These are phyloP conservation scores for Umbelopsis sp. DNA, from an alignment of 371 early-diverging fungal species.

Conservation along the genomic window DNA sequence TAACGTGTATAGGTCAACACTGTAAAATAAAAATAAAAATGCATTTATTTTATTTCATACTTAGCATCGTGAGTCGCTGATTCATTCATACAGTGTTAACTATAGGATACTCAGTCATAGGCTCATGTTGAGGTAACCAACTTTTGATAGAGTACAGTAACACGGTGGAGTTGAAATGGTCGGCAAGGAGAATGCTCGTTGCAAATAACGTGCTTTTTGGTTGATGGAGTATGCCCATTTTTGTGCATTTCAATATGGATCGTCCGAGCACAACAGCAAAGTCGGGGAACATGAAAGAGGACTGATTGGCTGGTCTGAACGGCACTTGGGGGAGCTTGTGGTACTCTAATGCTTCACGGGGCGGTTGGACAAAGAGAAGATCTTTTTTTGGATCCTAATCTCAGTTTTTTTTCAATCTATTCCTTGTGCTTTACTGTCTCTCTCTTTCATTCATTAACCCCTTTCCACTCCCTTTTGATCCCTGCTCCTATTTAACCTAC, in stretches of 20 bases:
- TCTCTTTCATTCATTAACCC: background rate
- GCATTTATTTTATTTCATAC: too few species aligned
- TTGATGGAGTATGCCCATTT: too few species aligned
- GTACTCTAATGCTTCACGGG: conserved; percentile 11
- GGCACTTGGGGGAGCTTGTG: conserved; percentile 2
- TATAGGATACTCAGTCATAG: too few species aligned
- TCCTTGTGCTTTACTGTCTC: background rate
- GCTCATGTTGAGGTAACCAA: too few species aligned
- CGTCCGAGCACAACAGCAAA: background rate
- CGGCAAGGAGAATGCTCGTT: too few species aligned
- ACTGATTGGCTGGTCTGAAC: background rate
- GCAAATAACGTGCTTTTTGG: too few species aligned
- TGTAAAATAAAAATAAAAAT: too few species aligned
- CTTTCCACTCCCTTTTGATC: conserved; percentile 19
- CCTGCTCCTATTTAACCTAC: conserved; percentile 6
- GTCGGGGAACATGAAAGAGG: background rate
- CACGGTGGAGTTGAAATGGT: too few species aligned
- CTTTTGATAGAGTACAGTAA: too few species aligned
- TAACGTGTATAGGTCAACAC: too few species aligned
- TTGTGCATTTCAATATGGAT: background rate
- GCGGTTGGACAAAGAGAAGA: conserved; percentile 16
- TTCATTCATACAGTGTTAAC: too few species aligned
- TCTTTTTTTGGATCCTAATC: conserved; percentile 13
- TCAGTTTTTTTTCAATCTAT: background rate
- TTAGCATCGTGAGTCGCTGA: too few species aligned